phyloP scores from a whole-genome alignment of 768 basidiomycete genomes.

The Melanogaster broomeanus region DNA sequence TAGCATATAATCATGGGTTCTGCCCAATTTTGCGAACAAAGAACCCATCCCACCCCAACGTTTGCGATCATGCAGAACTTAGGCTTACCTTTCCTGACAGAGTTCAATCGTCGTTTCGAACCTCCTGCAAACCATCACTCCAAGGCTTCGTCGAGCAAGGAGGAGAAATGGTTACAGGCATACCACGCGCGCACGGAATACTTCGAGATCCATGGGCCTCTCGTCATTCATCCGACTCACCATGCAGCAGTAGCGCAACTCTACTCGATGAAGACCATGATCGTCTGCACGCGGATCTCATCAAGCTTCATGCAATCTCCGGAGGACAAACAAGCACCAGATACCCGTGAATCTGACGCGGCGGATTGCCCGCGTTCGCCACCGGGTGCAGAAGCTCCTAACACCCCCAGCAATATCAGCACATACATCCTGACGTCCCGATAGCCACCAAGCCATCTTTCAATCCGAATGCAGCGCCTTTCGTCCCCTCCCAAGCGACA shows the following conservation, averaged over 20 bases:
- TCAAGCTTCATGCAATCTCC: neutral
- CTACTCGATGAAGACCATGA: slow-evolving; percentile 7
- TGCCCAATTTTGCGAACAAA: neutral
- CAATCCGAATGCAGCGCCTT: slow-evolving; percentile 6
- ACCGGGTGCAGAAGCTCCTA: neutral
- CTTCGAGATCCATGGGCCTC: neutral
- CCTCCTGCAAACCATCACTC: neutral
- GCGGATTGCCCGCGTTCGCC: neutral
- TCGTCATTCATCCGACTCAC: neutral
- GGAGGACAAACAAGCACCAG: neutral
- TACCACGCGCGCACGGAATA: neutral
- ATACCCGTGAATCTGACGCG: neutral
- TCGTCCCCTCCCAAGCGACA: slow-evolving; percentile 2
- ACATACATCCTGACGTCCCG: neutral
- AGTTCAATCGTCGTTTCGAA: neutral
- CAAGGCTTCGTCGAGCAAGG: neutral
- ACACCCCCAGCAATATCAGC: neutral
- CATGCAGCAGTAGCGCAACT: slow-evolving; percentile 6
- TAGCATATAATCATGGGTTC: neutral
- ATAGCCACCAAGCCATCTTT: neutral
- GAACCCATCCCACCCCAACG: neutral
- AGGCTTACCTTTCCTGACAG: neutral
- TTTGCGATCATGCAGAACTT: neutral
- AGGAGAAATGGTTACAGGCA: neutral
- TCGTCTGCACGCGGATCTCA: neutral